These are phyloP conservation scores for Cardiospermum halicacabum DNA, from an alignment of 345 rosid genomes.

Conservation along the genomic window DNA sequence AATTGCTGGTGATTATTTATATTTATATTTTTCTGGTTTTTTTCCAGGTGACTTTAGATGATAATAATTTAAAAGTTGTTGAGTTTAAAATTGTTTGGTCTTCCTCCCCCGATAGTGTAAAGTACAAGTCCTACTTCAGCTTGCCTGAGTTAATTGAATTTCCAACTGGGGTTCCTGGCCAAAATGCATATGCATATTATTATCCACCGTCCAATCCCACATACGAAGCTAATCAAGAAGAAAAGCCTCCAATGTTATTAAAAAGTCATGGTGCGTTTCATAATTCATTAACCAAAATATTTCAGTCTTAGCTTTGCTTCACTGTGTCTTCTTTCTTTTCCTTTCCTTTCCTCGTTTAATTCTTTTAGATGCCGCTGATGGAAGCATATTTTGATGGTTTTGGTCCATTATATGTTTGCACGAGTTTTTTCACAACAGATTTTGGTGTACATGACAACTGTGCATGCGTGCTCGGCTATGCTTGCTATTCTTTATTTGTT, in stretches of 20 bases:
- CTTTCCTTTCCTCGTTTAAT: no score
- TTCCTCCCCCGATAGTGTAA: slow-evolving; percentile 68
- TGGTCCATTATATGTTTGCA: background rate
- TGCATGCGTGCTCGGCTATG: background rate
- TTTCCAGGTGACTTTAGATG: slow-evolving; percentile 76
- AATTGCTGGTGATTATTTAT: slow-evolving; percentile 12
- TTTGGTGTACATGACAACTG: background rate
- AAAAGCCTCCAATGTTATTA: slow-evolving; percentile 82
- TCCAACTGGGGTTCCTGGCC: slow-evolving; percentile 80
- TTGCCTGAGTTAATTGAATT: slow-evolving; percentile 84
- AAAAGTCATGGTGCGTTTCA: slow-evolving; percentile 88
- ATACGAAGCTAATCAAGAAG: slow-evolving; percentile 57
- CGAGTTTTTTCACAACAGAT: background rate
- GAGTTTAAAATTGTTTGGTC: slow-evolving; percentile 80
- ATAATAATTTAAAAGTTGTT: slow-evolving; percentile 30
- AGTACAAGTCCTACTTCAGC: slow-evolving; percentile 65
- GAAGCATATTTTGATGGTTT: background rate
- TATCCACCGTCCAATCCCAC: slow-evolving; percentile 76
- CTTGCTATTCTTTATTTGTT: background rate
- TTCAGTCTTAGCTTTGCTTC: no score
- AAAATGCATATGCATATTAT: slow-evolving; percentile 81
- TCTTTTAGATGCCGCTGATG: background rate
- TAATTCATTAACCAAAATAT: background rate
- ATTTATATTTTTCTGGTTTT: slow-evolving; percentile 9
- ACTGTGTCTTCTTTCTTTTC: no score